Base-by-base conservation (phyloP, 768 basidiomycete species). In the Russula earlei region DNA sequence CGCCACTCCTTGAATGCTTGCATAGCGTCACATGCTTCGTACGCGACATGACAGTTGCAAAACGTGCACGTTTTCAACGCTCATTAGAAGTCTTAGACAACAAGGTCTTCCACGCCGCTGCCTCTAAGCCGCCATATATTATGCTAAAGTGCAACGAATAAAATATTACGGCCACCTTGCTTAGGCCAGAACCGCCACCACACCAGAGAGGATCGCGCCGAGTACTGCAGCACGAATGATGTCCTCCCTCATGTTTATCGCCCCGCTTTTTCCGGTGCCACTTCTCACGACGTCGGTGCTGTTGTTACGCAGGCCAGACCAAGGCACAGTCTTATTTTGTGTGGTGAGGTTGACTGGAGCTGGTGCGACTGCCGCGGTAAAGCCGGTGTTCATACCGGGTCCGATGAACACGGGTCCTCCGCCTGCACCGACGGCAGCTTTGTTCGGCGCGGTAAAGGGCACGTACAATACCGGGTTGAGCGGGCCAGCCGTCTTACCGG, bases 361-460 rank as follows among this genome's bases (percentile, higher is more conserved):
- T 6, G 52, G 60, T 5, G 51, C 47, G 7, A 45, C 52, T 14
- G 52, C 52, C 11, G 49, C 27, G n/a, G 69, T 77, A 55, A 77
- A 56, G 40, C 59, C 62, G 45, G 42, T 54, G 67, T 78, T 68
- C 49, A 71, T 60, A 17, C 66, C 67, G 4, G 66, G 37, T 20
- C 64, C 69, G 59, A 72, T 52, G 65, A 72, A 73, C 17, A 77
- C 74, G 33, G 65, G 52, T 27, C 75, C 74, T 49, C 71, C 71
- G 11, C 75, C 78, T 1, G 74, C 75, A 40, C 77, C 72, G 34
- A 63, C 59, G 36, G 70, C 72, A 40, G 61, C 62, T 24, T 54
- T 49, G 65, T 76, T 67, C 2, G 79, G 78, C 6, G 78, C 75
- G 6, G 69, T 54, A 67, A 73, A 77, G 10, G 78, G 77, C 19